A percentile compares a stretch with the other conserved stretches of the same genome.
Evolutionary conservation across 2,329 filamentous ascomycete species (phyloP).

Genomic region (Fusarium praegraminearum): DNA sequence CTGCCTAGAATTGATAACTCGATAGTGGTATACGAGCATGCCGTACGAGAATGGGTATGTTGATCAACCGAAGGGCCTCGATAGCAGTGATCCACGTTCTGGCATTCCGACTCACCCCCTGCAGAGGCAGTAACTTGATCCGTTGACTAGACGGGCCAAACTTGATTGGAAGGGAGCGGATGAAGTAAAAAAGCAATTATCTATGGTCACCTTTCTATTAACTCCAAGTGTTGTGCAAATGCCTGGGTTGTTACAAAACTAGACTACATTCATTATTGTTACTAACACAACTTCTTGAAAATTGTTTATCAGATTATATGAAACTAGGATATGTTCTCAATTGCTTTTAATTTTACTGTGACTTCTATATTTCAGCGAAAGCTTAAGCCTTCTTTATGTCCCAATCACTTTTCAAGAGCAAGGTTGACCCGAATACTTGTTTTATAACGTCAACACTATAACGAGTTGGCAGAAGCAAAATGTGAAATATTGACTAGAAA

Average conservation of each 20-base stretch:
- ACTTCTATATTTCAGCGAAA: background rate
- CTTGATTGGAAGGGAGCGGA: rapidly evolving
- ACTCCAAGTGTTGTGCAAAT: background rate
- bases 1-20: background rate
- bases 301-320: background rate
- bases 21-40: background rate
- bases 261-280: background rate
- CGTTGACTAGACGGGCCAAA: background rate
- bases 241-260: background rate
- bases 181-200: background rate
- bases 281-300: background rate
- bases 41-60: background rate
- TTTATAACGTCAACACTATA: background rate
- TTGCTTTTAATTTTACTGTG: background rate
- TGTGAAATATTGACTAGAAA: background rate
- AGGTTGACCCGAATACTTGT: background rate
- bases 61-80: background rate
- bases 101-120: background rate
- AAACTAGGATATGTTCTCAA: no score
- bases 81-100: background rate
- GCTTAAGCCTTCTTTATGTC: background rate
- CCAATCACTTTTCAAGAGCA: background rate
- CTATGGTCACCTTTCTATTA: background rate
- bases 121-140: background rate
- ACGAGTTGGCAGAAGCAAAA: background rate